These are phyloP conservation scores for Clathrospora elynae DNA, from an alignment of 2,329 filamentous ascomycete genomes.

Conservation along the genomic window DNA sequence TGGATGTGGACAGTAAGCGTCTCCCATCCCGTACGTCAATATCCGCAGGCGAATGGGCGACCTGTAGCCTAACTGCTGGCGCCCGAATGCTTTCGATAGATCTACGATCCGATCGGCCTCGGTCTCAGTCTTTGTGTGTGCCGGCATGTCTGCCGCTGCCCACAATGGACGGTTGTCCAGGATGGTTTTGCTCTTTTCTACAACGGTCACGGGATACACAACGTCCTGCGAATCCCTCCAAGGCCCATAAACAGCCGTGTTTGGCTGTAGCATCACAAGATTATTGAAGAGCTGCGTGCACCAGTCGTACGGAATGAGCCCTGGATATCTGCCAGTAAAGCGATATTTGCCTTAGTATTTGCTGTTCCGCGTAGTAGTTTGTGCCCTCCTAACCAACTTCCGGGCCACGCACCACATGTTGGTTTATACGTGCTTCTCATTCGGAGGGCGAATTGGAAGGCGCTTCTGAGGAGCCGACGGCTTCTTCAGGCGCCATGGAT, in stretches of 20 bases:
- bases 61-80: neutral
- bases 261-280: neutral
- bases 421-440: conserved; percentile 6
- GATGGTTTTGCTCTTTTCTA: neutral
- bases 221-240: too few species aligned
- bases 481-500: conserved; percentile 12
- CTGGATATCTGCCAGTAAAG: conserved; percentile 13
- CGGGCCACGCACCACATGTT: conserved; percentile 1
- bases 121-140: too few species aligned
- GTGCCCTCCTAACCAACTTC: neutral
- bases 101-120: neutral
- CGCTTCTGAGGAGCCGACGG: conserved; percentile 11
- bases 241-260: too few species aligned
- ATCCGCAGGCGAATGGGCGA: neutral
- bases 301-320: conserved; percentile 17
- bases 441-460: neutral
- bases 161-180: neutral
- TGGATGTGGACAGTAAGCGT: conserved; percentile 1
- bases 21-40: neutral
- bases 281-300: conserved; percentile 6
- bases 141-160: neutral
- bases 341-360: conserved; percentile 1
- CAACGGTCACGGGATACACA: neutral
- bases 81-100: neutral
- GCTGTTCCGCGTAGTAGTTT: neutral